Evolutionary conservation across 1,139 yeast species (phyloP).

Genomic region (Geotrichum histeridarum): DNA sequence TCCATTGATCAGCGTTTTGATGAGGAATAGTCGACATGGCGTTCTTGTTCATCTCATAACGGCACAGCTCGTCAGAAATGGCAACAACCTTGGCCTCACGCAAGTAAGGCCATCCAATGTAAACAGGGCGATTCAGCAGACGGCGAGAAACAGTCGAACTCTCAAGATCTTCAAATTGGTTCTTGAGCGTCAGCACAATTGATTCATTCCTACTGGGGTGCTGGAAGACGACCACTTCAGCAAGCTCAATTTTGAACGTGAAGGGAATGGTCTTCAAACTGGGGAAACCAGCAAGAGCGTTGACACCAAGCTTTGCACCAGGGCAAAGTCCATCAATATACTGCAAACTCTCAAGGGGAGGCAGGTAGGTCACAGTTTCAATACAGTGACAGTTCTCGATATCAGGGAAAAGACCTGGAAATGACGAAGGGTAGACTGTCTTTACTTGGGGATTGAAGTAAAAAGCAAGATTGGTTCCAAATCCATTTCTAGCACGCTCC

Average conservation of each 20-base stretch:
- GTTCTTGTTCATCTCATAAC: slow-evolving; percentile 41
- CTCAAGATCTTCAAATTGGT: slow-evolving; percentile 48
- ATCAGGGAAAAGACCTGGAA: slow-evolving; percentile 73
- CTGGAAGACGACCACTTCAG: slow-evolving; percentile 74
- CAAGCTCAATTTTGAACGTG: slow-evolving; percentile 47
- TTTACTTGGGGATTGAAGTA: slow-evolving; percentile 73
- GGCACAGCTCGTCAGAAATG: slow-evolving; percentile 52
- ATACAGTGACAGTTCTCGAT: slow-evolving; percentile 72
- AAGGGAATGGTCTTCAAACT: slow-evolving; percentile 67
- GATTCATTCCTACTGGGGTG: slow-evolving; percentile 82
- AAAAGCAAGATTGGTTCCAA: slow-evolving; percentile 66
- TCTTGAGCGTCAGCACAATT: slow-evolving; percentile 58
- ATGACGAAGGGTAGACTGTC: slow-evolving; percentile 65
- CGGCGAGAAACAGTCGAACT: slow-evolving; percentile 52
- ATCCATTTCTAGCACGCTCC: slow-evolving; percentile 66
- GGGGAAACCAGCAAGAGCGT: slow-evolving; percentile 87
- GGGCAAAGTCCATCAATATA: slow-evolving; percentile 57
- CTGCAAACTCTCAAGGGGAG: slow-evolving; percentile 25
- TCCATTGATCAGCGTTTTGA: slow-evolving; percentile 33
- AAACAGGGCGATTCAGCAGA: slow-evolving; percentile 56
- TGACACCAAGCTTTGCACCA: slow-evolving; percentile 65
- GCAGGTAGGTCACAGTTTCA: slow-evolving; percentile 42
- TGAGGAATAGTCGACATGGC: slow-evolving; percentile 26
- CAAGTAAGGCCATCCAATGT: slow-evolving; percentile 84
- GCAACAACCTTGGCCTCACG: slow-evolving; percentile 70